phyloP scores from a whole-genome alignment of 2,329 filamentous ascomycete genomes.

The Scorias spongiosa region DNA sequence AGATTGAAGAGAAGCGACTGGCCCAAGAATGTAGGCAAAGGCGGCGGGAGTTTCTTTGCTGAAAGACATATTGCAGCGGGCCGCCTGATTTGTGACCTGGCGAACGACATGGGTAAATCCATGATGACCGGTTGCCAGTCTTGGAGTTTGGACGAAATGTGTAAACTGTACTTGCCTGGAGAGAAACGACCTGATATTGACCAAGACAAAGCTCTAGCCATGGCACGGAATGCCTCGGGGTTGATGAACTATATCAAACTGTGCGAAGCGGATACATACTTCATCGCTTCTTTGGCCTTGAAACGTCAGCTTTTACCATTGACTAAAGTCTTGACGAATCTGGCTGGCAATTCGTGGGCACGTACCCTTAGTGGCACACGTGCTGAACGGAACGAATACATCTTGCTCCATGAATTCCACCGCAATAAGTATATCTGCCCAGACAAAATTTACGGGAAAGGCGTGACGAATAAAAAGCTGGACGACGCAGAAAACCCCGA shows the following conservation, averaged over 20 bases:
- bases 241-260: conserved; percentile 88
- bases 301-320: conserved; percentile 83
- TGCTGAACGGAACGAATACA: conserved; percentile 97
- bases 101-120: conserved; percentile 93
- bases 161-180: conserved; percentile 67
- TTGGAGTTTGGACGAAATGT: conserved; percentile 98
- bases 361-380: conserved; percentile 88
- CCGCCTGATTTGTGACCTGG: conserved; percentile 80
- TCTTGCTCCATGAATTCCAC: conserved; percentile 92
- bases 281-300: conserved; percentile 78
- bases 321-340: conserved; percentile 87
- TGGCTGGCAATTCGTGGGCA: conserved; percentile 97
- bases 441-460: conserved; percentile 75
- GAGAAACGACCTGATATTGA: conserved; percentile 69
- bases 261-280: conserved; percentile 90
- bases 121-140: conserved; percentile 95
- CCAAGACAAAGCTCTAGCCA: conserved; percentile 71
- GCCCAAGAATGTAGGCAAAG: conserved; percentile 74
- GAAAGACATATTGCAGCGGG: conserved; percentile 83
- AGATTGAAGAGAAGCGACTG: conserved; percentile 69
- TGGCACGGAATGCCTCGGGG: conserved; percentile 64
- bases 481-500: conserved; percentile 49
- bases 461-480: conserved; percentile 43
- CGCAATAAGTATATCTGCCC: conserved; percentile 96
- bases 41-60: conserved; percentile 79